These are phyloP conservation scores for Rutstroemia sydowiana DNA, from an alignment of 2,329 filamentous ascomycete genomes.

Conservation along the genomic window DNA sequence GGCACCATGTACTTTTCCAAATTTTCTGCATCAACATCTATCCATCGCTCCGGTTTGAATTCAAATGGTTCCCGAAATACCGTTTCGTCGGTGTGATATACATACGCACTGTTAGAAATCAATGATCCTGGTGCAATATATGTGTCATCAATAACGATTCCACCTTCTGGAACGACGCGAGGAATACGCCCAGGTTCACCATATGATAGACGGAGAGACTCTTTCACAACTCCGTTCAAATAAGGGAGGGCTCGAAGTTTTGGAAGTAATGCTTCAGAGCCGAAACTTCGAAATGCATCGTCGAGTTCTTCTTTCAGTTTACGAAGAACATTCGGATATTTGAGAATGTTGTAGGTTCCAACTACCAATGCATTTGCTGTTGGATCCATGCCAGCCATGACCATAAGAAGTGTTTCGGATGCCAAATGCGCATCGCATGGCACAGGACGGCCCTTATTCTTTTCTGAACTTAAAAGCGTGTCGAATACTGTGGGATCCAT, in stretches of 20 bases:
- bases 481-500: neutral
- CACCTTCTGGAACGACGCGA: slow-evolving; percentile 38
- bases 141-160: slow-evolving; percentile 35
- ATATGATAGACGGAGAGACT: slow-evolving; percentile 38
- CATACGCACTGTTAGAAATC: slow-evolving; percentile 36
- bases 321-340: neutral
- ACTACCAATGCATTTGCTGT: neutral
- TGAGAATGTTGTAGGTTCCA: neutral
- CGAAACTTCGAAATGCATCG: neutral
- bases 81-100: slow-evolving; percentile 14
- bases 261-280: neutral
- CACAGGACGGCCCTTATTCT: neutral
- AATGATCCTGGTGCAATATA: slow-evolving; percentile 37
- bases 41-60: slow-evolving; percentile 1
- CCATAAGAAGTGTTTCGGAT: neutral
- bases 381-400: neutral
- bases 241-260: slow-evolving; percentile 31
- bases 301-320: neutral
- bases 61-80: neutral
- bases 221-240: slow-evolving; percentile 43
- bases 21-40: neutral
- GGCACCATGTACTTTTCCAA: neutral
- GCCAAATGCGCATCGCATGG: neutral
- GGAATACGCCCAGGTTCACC: slow-evolving; percentile 36
- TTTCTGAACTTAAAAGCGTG: neutral